Percentiles rank a stretch among this genome's conserved stretches.
phyloP scores from a whole-genome alignment of 441 rosid genomes.

The Manihot esculenta region DNA sequence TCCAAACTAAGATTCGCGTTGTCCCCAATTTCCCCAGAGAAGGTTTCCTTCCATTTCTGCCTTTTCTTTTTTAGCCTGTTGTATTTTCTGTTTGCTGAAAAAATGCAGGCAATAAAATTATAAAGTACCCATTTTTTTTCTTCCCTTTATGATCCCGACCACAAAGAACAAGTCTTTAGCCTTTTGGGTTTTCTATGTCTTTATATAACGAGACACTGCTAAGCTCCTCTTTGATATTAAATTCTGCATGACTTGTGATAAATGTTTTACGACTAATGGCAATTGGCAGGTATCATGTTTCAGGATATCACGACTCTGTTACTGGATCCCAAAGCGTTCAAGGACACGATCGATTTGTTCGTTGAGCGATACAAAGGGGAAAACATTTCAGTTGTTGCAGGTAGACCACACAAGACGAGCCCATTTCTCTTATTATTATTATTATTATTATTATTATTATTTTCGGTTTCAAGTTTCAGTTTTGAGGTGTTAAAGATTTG shows the following conservation, averaged over 20 bases:
- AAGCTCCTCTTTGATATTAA: neutral
- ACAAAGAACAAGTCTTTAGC: neutral
- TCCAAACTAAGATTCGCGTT: conserved; percentile 89
- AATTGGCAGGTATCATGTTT: conserved; percentile 74
- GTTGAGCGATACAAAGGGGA: conserved; percentile 75
- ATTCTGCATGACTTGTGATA: neutral
- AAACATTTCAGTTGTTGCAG: conserved; percentile 90
- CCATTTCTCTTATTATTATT: neutral
- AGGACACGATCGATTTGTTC: conserved; percentile 77
- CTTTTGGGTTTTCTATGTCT: neutral
- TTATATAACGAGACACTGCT: neutral
- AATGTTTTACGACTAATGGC: neutral
- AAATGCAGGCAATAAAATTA: neutral
- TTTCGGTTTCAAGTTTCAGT: conserved; percentile 8
- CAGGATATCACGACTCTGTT: conserved; percentile 77
- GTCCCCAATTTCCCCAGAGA: conserved; percentile 92
- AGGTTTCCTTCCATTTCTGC: conserved; percentile 42
- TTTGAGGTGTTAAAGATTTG: conserved; percentile 19
- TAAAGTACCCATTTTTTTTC: neutral
- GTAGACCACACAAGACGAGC: conserved; percentile 30
- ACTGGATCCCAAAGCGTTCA: conserved; percentile 69
- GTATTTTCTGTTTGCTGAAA: conserved; percentile 12
- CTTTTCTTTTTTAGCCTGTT: neutral
- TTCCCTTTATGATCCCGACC: neutral
- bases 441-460: conserved; percentile 25